Conservation (phyloP, 2,329 filamentous ascomycete genomes). For the Cytospora leucostoma region DNA sequence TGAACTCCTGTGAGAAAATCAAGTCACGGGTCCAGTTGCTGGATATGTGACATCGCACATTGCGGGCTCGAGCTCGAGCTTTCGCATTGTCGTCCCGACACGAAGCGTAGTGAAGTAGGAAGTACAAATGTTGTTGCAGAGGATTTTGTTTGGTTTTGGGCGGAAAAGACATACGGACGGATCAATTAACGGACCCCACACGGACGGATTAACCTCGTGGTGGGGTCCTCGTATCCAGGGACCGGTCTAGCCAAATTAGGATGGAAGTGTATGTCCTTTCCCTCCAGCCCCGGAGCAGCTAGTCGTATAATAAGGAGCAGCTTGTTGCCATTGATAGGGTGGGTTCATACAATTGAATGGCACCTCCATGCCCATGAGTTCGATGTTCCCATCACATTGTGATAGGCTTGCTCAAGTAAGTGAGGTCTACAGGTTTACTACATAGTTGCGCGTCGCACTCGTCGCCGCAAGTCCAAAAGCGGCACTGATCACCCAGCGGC, state of each 20-base stretch:
- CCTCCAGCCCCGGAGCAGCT: conserved; percentile 4
- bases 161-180: conserved; percentile 9
- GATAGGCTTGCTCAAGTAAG: background rate
- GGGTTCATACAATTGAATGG: background rate
- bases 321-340: background rate
- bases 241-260: conserved; percentile 15
- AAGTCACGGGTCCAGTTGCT: background rate
- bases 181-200: conserved; percentile 6
- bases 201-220: background rate
- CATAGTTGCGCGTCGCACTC: background rate
- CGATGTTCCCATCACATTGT: background rate
- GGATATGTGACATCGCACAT: background rate
- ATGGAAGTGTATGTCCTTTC: background rate
- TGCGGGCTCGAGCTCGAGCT: too few relatives aligned
- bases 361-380: too few relatives aligned
- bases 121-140: background rate
- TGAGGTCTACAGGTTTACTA: background rate
- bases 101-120: background rate
- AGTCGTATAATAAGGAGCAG: conserved; percentile 5
- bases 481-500: conserved; percentile 2
- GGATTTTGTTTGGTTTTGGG: background rate
- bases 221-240: conserved; percentile 23
- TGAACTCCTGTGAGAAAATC: background rate
- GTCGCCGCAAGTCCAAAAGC: background rate
- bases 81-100: background rate